Percentiles rank a stretch among this genome's conserved stretches.
Conservation (phyloP, 2,329 filamentous ascomycete genomes). For the Stagonosporopsis tanaceti region DNA sequence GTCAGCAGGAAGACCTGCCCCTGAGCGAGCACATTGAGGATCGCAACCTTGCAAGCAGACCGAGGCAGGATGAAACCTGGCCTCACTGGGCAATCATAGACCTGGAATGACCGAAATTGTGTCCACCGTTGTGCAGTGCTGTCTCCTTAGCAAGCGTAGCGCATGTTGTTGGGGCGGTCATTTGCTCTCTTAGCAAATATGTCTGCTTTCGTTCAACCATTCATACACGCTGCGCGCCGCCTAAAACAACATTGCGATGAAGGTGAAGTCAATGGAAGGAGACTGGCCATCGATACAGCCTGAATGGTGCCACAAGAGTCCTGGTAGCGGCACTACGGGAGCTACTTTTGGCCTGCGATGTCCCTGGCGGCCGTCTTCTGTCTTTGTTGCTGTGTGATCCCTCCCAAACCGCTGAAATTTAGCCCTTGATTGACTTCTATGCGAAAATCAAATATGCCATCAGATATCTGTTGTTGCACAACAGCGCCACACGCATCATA, state of each 20-base stretch:
- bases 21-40: slow-evolving; percentile 35
- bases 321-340: neutral
- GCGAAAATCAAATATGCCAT: neutral
- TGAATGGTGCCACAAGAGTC: neutral
- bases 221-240: neutral
- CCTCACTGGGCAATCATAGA: slow-evolving; percentile 33
- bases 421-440: no score
- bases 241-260: neutral
- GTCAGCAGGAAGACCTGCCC: slow-evolving; percentile 49
- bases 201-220: neutral
- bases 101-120: slow-evolving; percentile 5
- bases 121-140: neutral
- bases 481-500: neutral
- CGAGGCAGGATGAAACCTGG: slow-evolving; percentile 37
- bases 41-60: slow-evolving; percentile 33
- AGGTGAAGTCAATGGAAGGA: neutral
- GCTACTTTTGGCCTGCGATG: neutral
- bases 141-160: neutral
- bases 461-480: neutral
- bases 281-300: neutral
- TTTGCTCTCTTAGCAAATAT: neutral
- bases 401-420: no score
- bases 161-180: neutral
- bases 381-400: neutral
- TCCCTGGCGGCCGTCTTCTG: neutral